phyloP scores from a whole-genome alignment of 1,284 basidiomycete genomes.

The Chalciporus sp. region DNA sequence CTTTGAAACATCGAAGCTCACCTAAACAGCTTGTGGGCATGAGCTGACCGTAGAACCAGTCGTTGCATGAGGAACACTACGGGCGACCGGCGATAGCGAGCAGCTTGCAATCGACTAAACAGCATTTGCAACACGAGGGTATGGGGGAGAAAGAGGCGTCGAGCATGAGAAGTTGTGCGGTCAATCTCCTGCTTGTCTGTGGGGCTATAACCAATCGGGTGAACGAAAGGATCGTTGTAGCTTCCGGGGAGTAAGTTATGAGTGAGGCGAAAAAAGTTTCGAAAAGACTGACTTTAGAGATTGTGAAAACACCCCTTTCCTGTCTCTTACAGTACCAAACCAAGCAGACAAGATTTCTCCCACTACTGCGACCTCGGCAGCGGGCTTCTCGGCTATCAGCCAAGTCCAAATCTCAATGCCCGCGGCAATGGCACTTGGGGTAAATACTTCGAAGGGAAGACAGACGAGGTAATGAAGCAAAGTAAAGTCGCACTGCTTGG shows the following conservation, averaged over 20 bases:
- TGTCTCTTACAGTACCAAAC: slow-evolving; percentile 77
- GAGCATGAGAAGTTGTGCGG: slow-evolving; percentile 69
- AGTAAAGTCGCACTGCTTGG: slow-evolving; percentile 76
- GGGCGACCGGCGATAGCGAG: slow-evolving; percentile 83
- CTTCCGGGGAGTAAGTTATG: slow-evolving; percentile 43
- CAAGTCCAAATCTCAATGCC: slow-evolving; percentile 97
- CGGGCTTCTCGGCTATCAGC: slow-evolving; percentile 88
- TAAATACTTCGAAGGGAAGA: slow-evolving; percentile 89
- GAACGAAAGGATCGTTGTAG: slow-evolving; percentile 85
- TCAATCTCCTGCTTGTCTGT: slow-evolving; percentile 88
- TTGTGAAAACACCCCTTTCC: slow-evolving; percentile 83
- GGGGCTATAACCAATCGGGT: slow-evolving; percentile 87
- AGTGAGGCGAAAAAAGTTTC: not conserved
- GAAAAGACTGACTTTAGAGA: slow-evolving; percentile 67
- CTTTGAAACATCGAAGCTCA: slow-evolving; percentile 33
- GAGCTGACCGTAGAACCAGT: slow-evolving; percentile 78
- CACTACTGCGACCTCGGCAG: slow-evolving; percentile 75
- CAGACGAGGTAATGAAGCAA: slow-evolving; percentile 88
- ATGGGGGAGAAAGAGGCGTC: slow-evolving; percentile 82
- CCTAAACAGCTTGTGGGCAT: slow-evolving; percentile 75
- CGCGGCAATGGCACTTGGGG: slow-evolving; percentile 81
- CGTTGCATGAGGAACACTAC: slow-evolving; percentile 88
- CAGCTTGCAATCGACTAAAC: slow-evolving; percentile 92
- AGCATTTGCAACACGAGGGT: slow-evolving; percentile 85
- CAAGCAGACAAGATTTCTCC: slow-evolving; percentile 88